Evolutionary conservation across 257 asterid genomes (phyloP), one percentile per base, ranked within the genome.

Genomic region (Pogostemon cablin): DNA sequence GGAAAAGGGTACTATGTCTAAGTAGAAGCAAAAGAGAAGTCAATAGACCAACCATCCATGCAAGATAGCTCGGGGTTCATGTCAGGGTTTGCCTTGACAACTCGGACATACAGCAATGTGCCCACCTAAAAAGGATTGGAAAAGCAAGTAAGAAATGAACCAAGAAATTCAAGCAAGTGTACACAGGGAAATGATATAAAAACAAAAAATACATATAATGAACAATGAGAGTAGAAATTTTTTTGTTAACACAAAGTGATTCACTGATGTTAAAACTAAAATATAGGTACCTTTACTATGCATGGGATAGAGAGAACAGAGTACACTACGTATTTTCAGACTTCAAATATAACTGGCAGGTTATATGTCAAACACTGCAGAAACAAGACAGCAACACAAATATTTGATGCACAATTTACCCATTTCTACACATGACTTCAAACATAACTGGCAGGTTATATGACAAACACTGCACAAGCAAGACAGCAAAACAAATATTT

Each of bases 51-150:
- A 95, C 99, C 96, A 82, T 95, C 98, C 88, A 78, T 86, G 97
- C 99, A 95, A 65, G 99, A 87, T 17, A 95, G 81, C 79, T 95
- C 97, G 48, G 99, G 99, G 86, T 91, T 95, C 93, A 85, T 91
- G 78, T 92, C 98, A 48, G 81, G 72, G 72, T 81, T 88, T 67
- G 98, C 97, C 83, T 88, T 88, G 78, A 86, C 95, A 81, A 95
- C 87, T 72, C 98, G 98, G 44, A 81, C 89, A 84, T 89, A 95
- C 62, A 95, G 73, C 82, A 95, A 78, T 4, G 99, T 81, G 71
- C 99, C 98, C 32, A 72, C 83, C 97, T 95, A 88, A 69, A 77
- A 72, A 69, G 63, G 75, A 71, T 52, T 11, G 73, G 67, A 10
- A 77, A 35, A 3, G 47, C 62, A 41, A 69, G 64, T 64, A 61